Base-by-base conservation (phyloP, 768 basidiomycete species). In the Pulveroboletus sp. region DNA sequence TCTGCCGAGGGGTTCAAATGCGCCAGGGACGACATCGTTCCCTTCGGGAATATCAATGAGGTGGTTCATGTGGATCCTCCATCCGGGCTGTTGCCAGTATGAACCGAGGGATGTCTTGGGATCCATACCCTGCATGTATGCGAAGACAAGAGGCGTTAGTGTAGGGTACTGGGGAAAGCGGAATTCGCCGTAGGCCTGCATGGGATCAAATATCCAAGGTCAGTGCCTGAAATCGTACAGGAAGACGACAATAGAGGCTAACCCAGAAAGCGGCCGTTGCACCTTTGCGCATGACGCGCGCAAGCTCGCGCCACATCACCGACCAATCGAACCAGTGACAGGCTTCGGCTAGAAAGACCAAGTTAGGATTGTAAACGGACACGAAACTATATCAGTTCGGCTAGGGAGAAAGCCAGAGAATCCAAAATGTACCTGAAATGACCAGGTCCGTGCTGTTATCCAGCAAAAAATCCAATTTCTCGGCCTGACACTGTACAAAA, bases 271-370 rank as follows among this genome's bases (percentile, higher is more conserved):
- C 86, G 10, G 80, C 80, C 1, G 79, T 83, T 3, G 87, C 89
- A 14, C 79, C 76, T 8, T 71, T 73, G 43, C 77, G 72, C 37
- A 91, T 67, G 8, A 86, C 21, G 4, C 84, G 73, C 10, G 73
- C 71, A 0, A 81, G 70, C 65, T 90, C 84, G 4, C 76, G 78
- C 86, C 88, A 92, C 7, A 85, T 73, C 57, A 76, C 79, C 6
- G 68, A 64, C 77, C 83, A 87, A 58, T 90, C 76, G 59, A 91
- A 92, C 88, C 89, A 90, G 61, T 92, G 89, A 3, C 80, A 80
- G 0, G 89, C 81, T 68, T 89, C 89, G 1, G 85, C 89, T 88
- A 6, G 21, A 6, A 35, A 11, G 32, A 14, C 17, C 28, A 30
- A 6, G 7, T 6, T 17, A 14, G 18, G 28, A 13, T 17, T 15